Conservation (phyloP, 768 basidiomycete genomes). For the Tricholoma matsutake region DNA sequence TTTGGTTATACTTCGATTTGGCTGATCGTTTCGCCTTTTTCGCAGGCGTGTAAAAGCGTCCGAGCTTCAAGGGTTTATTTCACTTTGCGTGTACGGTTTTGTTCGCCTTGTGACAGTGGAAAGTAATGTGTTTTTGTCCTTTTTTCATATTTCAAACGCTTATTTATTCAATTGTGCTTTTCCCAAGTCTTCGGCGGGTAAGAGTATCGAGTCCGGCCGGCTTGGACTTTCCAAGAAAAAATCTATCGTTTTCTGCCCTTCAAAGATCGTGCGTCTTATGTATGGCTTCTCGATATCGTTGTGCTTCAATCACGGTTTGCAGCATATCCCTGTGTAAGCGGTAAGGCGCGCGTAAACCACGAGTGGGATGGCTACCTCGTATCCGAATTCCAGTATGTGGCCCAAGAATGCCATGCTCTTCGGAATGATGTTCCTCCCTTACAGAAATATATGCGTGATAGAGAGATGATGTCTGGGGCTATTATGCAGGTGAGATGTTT, state of each 20-base stretch:
- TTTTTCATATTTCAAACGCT: too few species aligned
- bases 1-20: neutral
- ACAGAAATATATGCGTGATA: neutral
- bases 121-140: neutral
- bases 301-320: neutral
- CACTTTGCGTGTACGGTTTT: constrained; percentile 3
- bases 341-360: too few species aligned
- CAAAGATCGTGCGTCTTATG: neutral
- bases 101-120: neutral
- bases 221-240: neutral
- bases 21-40: neutral
- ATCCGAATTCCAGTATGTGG: neutral
- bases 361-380: neutral
- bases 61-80: constrained; percentile 3
- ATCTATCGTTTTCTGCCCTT: neutral
- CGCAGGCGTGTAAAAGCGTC: constrained; percentile 6
- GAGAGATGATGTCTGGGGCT: neutral
- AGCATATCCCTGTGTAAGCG: neutral
- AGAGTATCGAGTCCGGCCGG: neutral
- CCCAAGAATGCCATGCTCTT: neutral
- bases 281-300: too few species aligned
- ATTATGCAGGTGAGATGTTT: neutral
- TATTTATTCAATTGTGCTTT: too few species aligned
- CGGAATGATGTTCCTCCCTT: neutral
- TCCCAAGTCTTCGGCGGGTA: neutral